Evolutionary conservation across 371 early-diverging fungal genomes (phyloP), one percentile per base, ranked within the genome.

Genomic region (Syncephalastrum monosporum): DNA sequence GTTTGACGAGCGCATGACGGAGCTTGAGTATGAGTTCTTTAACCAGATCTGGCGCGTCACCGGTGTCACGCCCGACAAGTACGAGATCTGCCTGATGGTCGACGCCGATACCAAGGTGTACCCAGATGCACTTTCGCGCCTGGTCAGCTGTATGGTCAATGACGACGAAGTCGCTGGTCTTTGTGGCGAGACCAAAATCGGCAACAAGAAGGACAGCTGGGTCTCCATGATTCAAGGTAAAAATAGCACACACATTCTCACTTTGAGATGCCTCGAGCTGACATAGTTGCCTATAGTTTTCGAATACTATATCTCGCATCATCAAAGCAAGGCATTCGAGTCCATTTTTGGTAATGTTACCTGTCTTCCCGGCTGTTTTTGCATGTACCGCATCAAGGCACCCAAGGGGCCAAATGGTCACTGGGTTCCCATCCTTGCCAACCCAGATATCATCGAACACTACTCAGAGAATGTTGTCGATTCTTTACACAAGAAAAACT

Each of bases 311-410:
- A 95, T 95, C 41, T 90, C 90, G 13, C 98, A 98, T 71, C 96
- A 96, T 69, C 86, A 94, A 38, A 84, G 83, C 45, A 96, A 96
- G 74, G 90, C 91, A 3, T 96, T 96, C 70, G 98, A 98, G 72
- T 89, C 90, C 14, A 89, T 98, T 46, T 98, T 98, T 82, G 98
- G 98, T 57, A 92, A 92, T 75, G 97, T 98, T 33, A 96, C 96
- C 19, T 98, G 98, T 79, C 78, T 98, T 27, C 96, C 95, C 4
- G 96, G 96, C 50, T 96, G 96, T 65, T 96, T 96, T 74, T 89
- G 95, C 68, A 94, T 91, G 90, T 95, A 95, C 69, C 85, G 94
- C 29, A 88, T 96, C 60, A 92, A 93, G 67, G 89, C 91, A 33
- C 90, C 85, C 57, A 90, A 90, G 69, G 82, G 86, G 2, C 77